phyloP scores from a whole-genome alignment of 129 eudicot genomes.

The Flaveria ramosissima region DNA sequence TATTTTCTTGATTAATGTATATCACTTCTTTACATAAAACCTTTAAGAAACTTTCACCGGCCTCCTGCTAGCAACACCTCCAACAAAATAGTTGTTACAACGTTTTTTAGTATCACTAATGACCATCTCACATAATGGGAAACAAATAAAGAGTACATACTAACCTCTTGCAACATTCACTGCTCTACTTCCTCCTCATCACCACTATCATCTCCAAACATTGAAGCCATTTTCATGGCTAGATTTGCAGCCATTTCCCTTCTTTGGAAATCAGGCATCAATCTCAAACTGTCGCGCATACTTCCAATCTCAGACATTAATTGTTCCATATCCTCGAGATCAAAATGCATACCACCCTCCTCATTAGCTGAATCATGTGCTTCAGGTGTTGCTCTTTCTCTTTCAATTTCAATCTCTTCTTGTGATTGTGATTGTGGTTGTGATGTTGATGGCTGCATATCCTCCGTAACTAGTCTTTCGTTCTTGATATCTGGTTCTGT shows the following conservation, averaged over 20 bases:
- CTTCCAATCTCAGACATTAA: conserved; percentile 85
- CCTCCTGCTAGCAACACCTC: no score
- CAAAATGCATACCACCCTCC: conserved; percentile 51
- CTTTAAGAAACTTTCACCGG: no score
- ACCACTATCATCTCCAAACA: conserved; percentile 84
- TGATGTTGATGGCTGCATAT: conserved; percentile 58
- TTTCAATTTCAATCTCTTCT: conserved; percentile 34
- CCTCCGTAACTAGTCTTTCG: conserved; percentile 30
- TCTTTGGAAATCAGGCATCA: conserved; percentile 95
- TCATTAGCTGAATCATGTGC: conserved; percentile 41
- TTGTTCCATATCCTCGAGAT: conserved; percentile 81
- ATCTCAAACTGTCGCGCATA: conserved; percentile 69
- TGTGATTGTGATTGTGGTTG: conserved; percentile 38
- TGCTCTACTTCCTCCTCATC: conserved; percentile 44
- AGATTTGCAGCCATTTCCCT: conserved; percentile 89
- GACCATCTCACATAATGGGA: neutral
- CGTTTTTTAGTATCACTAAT: neutral
- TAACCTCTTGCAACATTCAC: conserved; percentile 4
- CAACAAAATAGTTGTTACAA: no score
- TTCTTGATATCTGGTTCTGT: conserved; percentile 22
- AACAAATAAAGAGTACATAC: neutral
- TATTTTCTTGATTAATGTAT: no score
- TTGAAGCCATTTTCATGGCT: conserved; percentile 91
- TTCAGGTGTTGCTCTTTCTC: conserved; percentile 25
- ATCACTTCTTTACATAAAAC: no score